Percentiles rank a stretch among this genome's conserved stretches.
Evolutionary conservation across 1,139 yeast genomes (phyloP).

Genomic region (Candida tunisiensis): DNA sequence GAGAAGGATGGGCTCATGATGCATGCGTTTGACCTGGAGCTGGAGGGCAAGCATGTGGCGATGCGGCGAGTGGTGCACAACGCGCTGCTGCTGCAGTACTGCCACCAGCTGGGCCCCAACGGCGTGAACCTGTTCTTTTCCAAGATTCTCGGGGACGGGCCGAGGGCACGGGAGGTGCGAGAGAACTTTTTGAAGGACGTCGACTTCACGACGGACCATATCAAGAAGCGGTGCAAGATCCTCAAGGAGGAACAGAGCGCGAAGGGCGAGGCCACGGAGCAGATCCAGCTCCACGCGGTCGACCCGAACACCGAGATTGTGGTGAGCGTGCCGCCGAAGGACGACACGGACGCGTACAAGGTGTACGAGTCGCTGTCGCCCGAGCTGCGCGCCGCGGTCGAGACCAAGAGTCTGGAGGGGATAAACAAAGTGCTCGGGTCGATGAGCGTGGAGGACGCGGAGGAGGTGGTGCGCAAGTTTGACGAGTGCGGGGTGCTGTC

Average conservation of each 20-base stretch:
- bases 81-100: conserved; percentile 65
- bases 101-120: conserved; percentile 38
- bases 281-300: conserved; percentile 73
- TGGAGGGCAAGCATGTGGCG: conserved; percentile 42
- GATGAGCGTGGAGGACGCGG: conserved; percentile 71
- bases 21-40: conserved; percentile 79
- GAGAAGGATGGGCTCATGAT: conserved; percentile 88
- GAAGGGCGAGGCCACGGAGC: conserved; percentile 29
- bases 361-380: conserved; percentile 20
- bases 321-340: conserved; percentile 63
- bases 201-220: conserved; percentile 52
- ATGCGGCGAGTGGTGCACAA: conserved; percentile 53
- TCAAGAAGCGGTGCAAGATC: conserved; percentile 54
- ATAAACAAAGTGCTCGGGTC: conserved; percentile 72
- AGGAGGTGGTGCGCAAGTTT: conserved; percentile 51
- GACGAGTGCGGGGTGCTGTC: conserved; percentile 65
- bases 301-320: conserved; percentile 70
- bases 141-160: conserved; percentile 39
- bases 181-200: conserved; percentile 61
- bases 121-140: conserved; percentile 58
- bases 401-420: conserved; percentile 51
- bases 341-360: conserved; percentile 31
- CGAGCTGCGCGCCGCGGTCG: conserved; percentile 61
- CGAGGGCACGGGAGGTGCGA: conserved; percentile 30
- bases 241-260: conserved; percentile 30